These are phyloP conservation scores for Abrus pulchellus DNA, from an alignment of 306 rosid genomes.

Conservation along the genomic window DNA sequence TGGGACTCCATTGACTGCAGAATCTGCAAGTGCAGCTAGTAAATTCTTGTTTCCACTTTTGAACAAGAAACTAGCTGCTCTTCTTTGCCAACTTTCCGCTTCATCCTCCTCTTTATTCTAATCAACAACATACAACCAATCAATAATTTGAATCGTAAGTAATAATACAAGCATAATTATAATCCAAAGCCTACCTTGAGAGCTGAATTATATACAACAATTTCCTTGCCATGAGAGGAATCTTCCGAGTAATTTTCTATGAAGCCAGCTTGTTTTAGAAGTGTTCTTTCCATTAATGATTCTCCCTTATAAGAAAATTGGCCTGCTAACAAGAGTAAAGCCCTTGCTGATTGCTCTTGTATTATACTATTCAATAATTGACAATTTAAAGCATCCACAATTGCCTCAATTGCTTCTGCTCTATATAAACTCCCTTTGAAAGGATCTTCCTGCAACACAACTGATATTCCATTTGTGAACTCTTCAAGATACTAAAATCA, in stretches of 20 bases:
- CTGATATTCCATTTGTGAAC: constrained; percentile 67
- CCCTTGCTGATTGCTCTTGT: constrained; percentile 70
- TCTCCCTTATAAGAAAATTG: constrained; percentile 62
- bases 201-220: constrained; percentile 44
- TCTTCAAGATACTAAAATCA: constrained; percentile 36
- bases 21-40: constrained; percentile 63
- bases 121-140: constrained; percentile 19
- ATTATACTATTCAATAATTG: constrained; percentile 40
- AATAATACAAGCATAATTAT: background rate
- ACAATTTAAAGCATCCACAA: constrained; percentile 65
- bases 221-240: constrained; percentile 53
- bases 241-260: constrained; percentile 46
- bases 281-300: constrained; percentile 61
- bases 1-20: constrained; percentile 60
- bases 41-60: constrained; percentile 62
- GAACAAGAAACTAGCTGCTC: constrained; percentile 57
- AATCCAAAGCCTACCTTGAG: constrained; percentile 50
- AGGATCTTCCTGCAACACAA: constrained; percentile 76
- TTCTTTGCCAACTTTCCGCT: constrained; percentile 65
- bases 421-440: constrained; percentile 62
- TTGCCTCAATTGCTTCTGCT: constrained; percentile 77
- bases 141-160: background rate
- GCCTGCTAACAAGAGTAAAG: constrained; percentile 71
- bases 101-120: constrained; percentile 59
- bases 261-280: constrained; percentile 73